Base-by-base conservation (phyloP, 2,329 filamentous ascomycete species). In the Pseudogymnoascus sp. region DNA sequence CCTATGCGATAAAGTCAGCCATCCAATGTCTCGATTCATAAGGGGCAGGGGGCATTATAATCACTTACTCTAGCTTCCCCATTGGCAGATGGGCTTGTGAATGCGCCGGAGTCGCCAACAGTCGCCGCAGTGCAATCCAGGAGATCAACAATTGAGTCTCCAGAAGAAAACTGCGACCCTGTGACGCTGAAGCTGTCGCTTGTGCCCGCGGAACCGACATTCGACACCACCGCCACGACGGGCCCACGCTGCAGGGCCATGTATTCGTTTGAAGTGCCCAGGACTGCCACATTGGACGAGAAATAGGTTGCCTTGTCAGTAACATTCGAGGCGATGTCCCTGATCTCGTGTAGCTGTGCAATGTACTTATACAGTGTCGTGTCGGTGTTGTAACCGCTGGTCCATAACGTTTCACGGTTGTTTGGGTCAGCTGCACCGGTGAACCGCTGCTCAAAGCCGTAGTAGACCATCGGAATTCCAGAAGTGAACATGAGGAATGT, bases 391-490 rank as follows among this genome's bases (percentile, higher is more conserved):
- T 77, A 80, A 0, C 72, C 72, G 75, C 63, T 66, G 0, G 76
- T 66, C 78, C 78, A 80, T 14, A 75, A 69, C 4, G 77, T 77
- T 66, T 79, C 78, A 11, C 77, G 76, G 65, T 79, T 79, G 23
- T 69, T 12, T 1, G 77, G 77, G 42, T 76, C 76, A n/a, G 45
- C 66, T 3, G 60, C 65, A 21, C 77, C 77, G 10, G 71, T 68
- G 69, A 77, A 78, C 68, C 78, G 75, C 65, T 83, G 80, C 68
- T 83, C 81, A 67, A 81, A 78, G 12, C 81, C 80, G 64, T 80
- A 75, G 68, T 83, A 83, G 37, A 82, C 63, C 66, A 82, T 79
- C 0, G 81, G 80, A 40, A 83, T 79, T n/a, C 81, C 81, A 66
- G 81, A 77, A 7, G 72, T 70, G 37, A 83, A 74, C 59, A 83